Percentiles rank a stretch among this genome's conserved stretches.
Conservation (phyloP, 345 rosid genomes). For the Psidium guajava region DNA sequence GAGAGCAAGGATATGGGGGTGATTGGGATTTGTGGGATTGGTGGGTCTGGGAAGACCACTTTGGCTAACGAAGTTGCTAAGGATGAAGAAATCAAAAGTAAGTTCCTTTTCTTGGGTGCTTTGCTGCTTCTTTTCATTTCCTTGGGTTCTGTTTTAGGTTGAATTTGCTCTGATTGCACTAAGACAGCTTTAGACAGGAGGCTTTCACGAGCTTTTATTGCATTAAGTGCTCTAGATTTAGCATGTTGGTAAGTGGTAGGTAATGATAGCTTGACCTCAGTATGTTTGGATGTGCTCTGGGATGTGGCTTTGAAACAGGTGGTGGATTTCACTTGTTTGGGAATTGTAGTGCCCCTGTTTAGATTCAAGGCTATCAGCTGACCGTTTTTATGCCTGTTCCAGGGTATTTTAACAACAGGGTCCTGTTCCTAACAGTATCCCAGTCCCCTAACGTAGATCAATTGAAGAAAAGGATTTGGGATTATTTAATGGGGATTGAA, state of each 20-base stretch:
- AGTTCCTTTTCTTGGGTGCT: constrained; percentile 2
- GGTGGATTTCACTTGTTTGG: not conserved
- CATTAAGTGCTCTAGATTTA: not conserved
- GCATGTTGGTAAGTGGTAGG: not conserved
- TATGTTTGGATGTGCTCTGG: not conserved
- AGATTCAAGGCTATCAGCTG: not conserved
- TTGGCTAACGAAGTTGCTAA: constrained; percentile 54
- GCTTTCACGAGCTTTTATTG: not conserved
- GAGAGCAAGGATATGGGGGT: constrained; percentile 20
- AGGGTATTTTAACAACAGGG: constrained; percentile 43
- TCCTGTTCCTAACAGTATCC: constrained; percentile 72
- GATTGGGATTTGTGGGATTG: constrained; percentile 70
- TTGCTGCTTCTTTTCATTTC: not conserved
- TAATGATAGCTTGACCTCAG: not conserved
- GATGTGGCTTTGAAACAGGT: not conserved
- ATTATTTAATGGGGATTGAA: constrained; percentile 28
- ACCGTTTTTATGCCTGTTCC: not conserved
- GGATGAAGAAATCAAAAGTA: constrained; percentile 58
- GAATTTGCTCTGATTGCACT: not conserved
- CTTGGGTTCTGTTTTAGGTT: not conserved
- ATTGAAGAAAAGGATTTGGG: constrained; percentile 29
- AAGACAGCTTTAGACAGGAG: not conserved
- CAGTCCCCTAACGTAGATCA: constrained; percentile 64
- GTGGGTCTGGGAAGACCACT: constrained; percentile 89
- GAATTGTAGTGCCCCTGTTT: not conserved